phyloP scores from a whole-genome alignment of 2,329 filamentous ascomycete genomes.

The Stromatinia cepivora region DNA sequence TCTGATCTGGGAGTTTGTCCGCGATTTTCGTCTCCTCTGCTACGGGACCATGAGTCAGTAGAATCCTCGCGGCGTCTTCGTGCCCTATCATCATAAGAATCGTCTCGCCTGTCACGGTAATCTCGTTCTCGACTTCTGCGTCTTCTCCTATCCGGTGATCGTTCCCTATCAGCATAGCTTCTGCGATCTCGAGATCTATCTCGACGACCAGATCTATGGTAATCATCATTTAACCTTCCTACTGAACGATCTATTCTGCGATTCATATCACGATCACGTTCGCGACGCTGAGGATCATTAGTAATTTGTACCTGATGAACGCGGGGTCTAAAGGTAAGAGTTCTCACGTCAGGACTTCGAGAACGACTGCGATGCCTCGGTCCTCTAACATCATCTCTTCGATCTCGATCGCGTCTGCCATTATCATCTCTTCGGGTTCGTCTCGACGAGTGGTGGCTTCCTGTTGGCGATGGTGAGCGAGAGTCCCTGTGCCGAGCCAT shows the following conservation, averaged over 20 bases:
- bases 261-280: slow-evolving; percentile 60
- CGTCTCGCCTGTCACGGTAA: slow-evolving; percentile 69
- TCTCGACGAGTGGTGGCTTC: slow-evolving; percentile 72
- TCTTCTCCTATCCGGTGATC: slow-evolving; percentile 57
- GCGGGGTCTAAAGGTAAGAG: slow-evolving; percentile 27
- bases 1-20: slow-evolving; percentile 54
- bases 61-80: slow-evolving; percentile 67
- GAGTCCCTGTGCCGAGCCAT: slow-evolving; percentile 62
- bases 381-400: slow-evolving; percentile 51
- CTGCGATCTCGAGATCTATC: slow-evolving; percentile 65
- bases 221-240: slow-evolving; percentile 66
- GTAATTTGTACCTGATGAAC: slow-evolving; percentile 30
- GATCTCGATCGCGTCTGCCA: slow-evolving; percentile 51
- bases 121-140: slow-evolving; percentile 69
- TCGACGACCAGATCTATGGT: slow-evolving; percentile 60
- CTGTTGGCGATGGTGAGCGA: slow-evolving; percentile 92
- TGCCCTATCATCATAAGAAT: slow-evolving; percentile 63
- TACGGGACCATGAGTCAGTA: slow-evolving; percentile 67
- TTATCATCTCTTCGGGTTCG: slow-evolving; percentile 53
- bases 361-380: slow-evolving; percentile 59
- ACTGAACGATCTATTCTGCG: slow-evolving; percentile 70
- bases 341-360: slow-evolving; percentile 61
- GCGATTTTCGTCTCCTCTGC: slow-evolving; percentile 65
- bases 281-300: slow-evolving; percentile 52
- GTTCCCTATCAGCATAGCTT: slow-evolving; percentile 56